Evolutionary conservation across 805 yeast genomes (phyloP), one percentile per base, ranked within the genome.

Genomic region (Saturnispora sanitii): DNA sequence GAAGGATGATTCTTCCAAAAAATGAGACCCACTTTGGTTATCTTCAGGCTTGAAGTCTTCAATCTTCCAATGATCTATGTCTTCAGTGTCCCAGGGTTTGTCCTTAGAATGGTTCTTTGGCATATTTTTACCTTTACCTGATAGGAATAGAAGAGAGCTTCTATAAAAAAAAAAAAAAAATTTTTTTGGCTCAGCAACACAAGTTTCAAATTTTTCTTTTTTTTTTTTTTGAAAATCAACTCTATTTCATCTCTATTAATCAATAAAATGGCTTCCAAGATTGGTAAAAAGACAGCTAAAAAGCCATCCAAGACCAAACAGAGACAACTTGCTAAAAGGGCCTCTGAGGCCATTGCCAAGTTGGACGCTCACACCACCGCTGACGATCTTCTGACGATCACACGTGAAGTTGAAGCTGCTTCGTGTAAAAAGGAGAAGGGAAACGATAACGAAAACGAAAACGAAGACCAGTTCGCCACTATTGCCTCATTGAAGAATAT

Each of bases 71-170:
- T 90, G 88, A 59, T 88, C 95, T 43, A 88, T 79, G 51, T 87
- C 96, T 17, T 82, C 85, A 9, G 95, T 88, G 58, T 88, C 97
- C 97, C 97, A 88, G 40, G 97, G 97, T 62, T 90, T 90, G 53
- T 92, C 97, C 56, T 78, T 80, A 61, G 92, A 85, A 61, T 90
- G 88, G 35, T 94, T 85, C 2, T 96, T 85, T 19, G 82, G 86
- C 98, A 90, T 90, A 33, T 47, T 35, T 20, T 11, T 13, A 17
- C 8, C 29, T 30, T 20, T 23, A 22, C 27, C 12, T 25, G 27
- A 8, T 12, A 8, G 27, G 27, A 25, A 37, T 28, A 25, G 15
- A 37, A 29, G 26, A 23, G 30, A 32, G 33, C 16, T 30, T 37
- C 15, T 22, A 18, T 28, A 11, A 6, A 13, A 15, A 30, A 32